phyloP scores from a whole-genome alignment of 306 rosid species.

The Cicer cuneatum region DNA sequence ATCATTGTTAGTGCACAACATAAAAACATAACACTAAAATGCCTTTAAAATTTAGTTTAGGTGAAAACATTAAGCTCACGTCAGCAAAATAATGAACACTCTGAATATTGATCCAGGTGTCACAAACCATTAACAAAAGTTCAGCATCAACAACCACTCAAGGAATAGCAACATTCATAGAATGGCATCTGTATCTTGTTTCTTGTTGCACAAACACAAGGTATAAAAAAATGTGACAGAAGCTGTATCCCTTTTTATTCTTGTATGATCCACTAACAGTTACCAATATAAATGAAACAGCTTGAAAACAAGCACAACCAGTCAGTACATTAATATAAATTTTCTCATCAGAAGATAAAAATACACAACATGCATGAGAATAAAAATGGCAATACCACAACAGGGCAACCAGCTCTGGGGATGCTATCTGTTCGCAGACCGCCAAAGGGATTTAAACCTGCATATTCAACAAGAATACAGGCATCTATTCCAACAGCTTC shows the following conservation, averaged over 20 bases:
- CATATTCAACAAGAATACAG: conserved; percentile 87
- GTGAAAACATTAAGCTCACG: not conserved
- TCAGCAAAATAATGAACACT: conserved; percentile 33
- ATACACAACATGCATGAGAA: conserved; percentile 27
- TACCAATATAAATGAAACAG: conserved; percentile 7
- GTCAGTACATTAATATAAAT: conserved; percentile 1
- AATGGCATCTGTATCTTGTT: conserved; percentile 24
- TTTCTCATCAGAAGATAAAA: conserved; percentile 28
- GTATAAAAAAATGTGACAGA: conserved; percentile 14
- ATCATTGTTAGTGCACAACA: not conserved
- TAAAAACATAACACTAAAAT: conserved; percentile 3
- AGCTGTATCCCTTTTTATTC: conserved; percentile 25
- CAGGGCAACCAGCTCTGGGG: conserved; percentile 97
- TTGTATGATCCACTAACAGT: conserved; percentile 7
- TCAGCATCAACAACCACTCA: not conserved
- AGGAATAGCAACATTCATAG: not conserved
- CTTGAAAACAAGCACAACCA: conserved; percentile 34
- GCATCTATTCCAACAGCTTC: conserved; percentile 95
- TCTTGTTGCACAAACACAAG: conserved; percentile 21
- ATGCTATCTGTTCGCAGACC: conserved; percentile 82
- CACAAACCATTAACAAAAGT: not conserved
- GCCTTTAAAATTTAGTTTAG: not conserved
- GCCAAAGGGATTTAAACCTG: conserved; percentile 93
- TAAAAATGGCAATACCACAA: conserved; percentile 67
- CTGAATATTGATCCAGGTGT: conserved; percentile 8